These are phyloP conservation scores for Helenozyma baotianmanensis DNA, from an alignment of 805 yeast species.

Conservation along the genomic window DNA sequence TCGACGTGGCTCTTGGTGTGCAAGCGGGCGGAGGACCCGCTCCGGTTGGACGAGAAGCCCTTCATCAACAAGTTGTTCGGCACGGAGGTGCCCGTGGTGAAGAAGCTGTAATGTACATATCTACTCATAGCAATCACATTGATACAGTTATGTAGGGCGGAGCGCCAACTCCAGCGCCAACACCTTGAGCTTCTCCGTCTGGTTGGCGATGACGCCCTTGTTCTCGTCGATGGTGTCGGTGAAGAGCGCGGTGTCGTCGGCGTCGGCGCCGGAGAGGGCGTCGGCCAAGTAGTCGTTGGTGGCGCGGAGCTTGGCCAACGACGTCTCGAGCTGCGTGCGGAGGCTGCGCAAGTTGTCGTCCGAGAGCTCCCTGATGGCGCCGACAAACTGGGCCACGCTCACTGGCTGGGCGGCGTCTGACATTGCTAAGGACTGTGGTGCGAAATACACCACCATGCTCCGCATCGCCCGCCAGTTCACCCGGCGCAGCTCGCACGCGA, in stretches of 20 bases:
- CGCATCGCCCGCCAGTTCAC: background rate
- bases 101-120: slow-evolving; percentile 11
- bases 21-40: slow-evolving; percentile 65
- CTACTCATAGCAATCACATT: no score
- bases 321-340: slow-evolving; percentile 18
- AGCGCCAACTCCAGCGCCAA: slow-evolving; percentile 44
- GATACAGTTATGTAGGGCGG: no score
- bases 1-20: slow-evolving; percentile 86
- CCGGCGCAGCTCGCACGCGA: background rate
- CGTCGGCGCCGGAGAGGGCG: slow-evolving; percentile 29
- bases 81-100: slow-evolving; percentile 26
- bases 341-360: slow-evolving; percentile 30
- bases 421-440: slow-evolving; percentile 12
- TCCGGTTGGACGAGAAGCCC: slow-evolving; percentile 39
- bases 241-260: slow-evolving; percentile 41
- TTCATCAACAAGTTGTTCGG: slow-evolving; percentile 39
- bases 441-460: background rate
- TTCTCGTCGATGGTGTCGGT: slow-evolving; percentile 56
- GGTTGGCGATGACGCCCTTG: slow-evolving; percentile 48
- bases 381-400: slow-evolving; percentile 38
- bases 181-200: slow-evolving; percentile 40
- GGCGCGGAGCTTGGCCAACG: slow-evolving; percentile 36
- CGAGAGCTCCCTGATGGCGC: slow-evolving; percentile 50
- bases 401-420: slow-evolving; percentile 23
- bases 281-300: slow-evolving; percentile 47